phyloP scores from a whole-genome alignment of 2,329 filamentous ascomycete genomes.

The Remersonia thermophila region DNA sequence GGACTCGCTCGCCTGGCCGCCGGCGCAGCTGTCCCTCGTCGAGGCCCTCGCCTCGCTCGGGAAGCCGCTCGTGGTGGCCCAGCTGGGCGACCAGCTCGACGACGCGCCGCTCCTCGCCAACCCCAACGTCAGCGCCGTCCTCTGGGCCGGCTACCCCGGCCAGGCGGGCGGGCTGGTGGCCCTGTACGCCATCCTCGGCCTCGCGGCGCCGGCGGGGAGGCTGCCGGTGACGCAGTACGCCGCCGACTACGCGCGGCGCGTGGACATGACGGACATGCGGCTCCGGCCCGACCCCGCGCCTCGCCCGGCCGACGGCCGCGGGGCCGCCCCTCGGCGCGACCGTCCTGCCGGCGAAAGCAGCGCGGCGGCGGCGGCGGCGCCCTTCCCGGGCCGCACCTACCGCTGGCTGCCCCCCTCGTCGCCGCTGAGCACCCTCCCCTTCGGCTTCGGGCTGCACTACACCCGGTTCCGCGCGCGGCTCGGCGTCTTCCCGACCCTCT shows the following conservation, averaged over 20 bases:
- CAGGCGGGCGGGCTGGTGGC: slow-evolving; percentile 46
- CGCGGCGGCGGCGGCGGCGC: no score
- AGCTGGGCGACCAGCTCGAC: slow-evolving; percentile 41
- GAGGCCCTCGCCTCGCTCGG: slow-evolving; percentile 27
- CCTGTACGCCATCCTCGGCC: slow-evolving; percentile 40
- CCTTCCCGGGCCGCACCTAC: slow-evolving; percentile 43
- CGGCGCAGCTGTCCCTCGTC: slow-evolving; percentile 38
- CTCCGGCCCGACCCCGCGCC: slow-evolving; percentile 28
- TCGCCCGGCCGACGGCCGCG: no score
- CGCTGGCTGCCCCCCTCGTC: slow-evolving; percentile 42
- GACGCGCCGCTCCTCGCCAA: slow-evolving; percentile 35
- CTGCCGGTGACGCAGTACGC: slow-evolving; percentile 47
- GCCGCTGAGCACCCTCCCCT: slow-evolving; percentile 36
- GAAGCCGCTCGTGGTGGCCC: slow-evolving; percentile 38
- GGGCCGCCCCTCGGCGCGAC: slow-evolving; percentile 26
- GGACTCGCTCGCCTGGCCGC: slow-evolving; percentile 37
- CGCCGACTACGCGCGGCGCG: slow-evolving; percentile 33
- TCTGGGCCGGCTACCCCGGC: slow-evolving; percentile 49
- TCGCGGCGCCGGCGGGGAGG: slow-evolving; percentile 37
- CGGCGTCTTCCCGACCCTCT: slow-evolving; percentile 10
- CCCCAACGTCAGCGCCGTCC: slow-evolving; percentile 30
- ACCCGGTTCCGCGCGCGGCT: slow-evolving; percentile 33
- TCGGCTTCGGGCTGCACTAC: slow-evolving; percentile 46
- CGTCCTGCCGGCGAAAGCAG: slow-evolving; percentile 30
- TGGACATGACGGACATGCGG: slow-evolving; percentile 45